A percentile compares a stretch with the other conserved stretches of the same genome.
Evolutionary conservation across 139 green algal genomes (phyloP).

Genomic region (Limnomonas spitsbergensis): DNA sequence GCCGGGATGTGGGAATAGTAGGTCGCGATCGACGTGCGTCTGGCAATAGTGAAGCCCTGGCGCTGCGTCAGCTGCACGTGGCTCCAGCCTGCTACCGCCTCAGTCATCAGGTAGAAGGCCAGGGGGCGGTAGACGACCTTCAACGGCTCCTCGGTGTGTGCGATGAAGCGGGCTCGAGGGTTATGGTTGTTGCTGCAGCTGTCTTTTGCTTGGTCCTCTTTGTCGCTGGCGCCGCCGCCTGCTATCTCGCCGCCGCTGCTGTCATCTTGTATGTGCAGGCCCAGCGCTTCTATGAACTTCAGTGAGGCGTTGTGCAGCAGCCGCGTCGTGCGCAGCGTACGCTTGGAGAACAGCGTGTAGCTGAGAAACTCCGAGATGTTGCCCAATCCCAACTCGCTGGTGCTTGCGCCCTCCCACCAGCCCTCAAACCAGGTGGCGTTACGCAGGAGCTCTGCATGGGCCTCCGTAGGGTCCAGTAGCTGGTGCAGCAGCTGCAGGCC

Average conservation of each 20-base stretch:
- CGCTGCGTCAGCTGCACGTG: conserved; percentile 18
- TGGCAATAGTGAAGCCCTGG: conserved; percentile 24
- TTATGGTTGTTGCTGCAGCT: not conserved
- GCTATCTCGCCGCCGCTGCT: not conserved
- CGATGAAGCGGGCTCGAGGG: not conserved
- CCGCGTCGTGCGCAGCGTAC: not conserved
- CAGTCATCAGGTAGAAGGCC: conserved; percentile 49
- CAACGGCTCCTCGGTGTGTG: conserved; percentile 21
- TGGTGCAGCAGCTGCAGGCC: conserved; percentile 2
- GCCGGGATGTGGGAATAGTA: conserved; percentile 11
- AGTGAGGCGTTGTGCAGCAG: not conserved
- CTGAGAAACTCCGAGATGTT: conserved; percentile 10
- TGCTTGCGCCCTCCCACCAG: not conserved
- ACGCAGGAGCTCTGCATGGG: conserved; percentile 17
- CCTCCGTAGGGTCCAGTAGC: conserved; percentile 18
- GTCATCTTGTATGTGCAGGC: not conserved
- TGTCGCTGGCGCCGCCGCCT: not conserved
- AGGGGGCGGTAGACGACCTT: conserved; percentile 42
- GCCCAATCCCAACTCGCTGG: not conserved
- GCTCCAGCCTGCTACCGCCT: conserved; percentile 21
- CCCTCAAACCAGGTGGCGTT: not conserved
- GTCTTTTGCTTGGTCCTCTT: not conserved
- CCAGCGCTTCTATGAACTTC: not conserved
- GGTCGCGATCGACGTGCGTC: not conserved
- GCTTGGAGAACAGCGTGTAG: conserved; percentile 1